Evolutionary conservation across 1,139 yeast genomes (phyloP).

Genomic region (Blastobotrys serpentis): DNA sequence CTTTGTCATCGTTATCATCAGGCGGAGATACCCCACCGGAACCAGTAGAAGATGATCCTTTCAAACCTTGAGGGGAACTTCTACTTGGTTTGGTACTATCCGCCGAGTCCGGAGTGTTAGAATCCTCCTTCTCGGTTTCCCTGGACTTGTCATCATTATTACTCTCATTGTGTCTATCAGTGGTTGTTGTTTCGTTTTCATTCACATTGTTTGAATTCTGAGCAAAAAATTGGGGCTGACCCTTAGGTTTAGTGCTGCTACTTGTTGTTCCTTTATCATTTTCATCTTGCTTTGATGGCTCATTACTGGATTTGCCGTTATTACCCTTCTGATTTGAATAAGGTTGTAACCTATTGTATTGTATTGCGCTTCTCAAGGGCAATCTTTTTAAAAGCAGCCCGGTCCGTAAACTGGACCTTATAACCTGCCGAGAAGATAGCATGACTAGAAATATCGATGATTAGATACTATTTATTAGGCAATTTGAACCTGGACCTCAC

Average conservation of each 20-base stretch:
- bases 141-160: slow-evolving; percentile 5
- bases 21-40: slow-evolving; percentile 1
- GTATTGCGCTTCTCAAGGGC: not conserved
- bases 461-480: no score
- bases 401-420: slow-evolving; percentile 7
- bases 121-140: not conserved
- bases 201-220: slow-evolving; percentile 4
- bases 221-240: slow-evolving; percentile 3
- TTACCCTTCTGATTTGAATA: slow-evolving; percentile 9
- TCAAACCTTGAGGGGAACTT: not conserved
- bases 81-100: not conserved
- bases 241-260: not conserved
- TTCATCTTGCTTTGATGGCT: not conserved
- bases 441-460: no score
- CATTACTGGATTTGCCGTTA: slow-evolving; percentile 4
- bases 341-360: slow-evolving; percentile 1
- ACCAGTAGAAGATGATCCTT: slow-evolving; percentile 2
- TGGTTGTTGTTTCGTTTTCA: not conserved
- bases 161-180: slow-evolving; percentile 2
- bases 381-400: not conserved
- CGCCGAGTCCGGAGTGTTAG: not conserved
- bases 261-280: not conserved
- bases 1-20: slow-evolving; percentile 12
- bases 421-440: slow-evolving; percentile 3
- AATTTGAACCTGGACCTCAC: no score